Base-by-base conservation (phyloP, 257 asterid genomes). In the Paraleonurus japonicus region DNA sequence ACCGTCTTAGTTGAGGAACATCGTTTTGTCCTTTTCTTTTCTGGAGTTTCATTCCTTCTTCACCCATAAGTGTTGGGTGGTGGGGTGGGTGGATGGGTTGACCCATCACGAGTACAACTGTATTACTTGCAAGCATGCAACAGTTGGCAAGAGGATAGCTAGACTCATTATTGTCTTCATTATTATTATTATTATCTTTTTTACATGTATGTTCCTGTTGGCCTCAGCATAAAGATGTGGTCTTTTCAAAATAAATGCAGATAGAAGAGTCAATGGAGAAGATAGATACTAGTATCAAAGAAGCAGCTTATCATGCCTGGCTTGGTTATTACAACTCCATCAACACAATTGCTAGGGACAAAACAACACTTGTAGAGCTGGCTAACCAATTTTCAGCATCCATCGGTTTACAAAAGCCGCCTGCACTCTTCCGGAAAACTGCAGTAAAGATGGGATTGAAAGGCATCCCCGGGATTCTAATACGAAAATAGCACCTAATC, bases 221-320 rank as follows among this genome's bases (percentile, higher is more conserved):
- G 30, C 65, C 4, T 16, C 59, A 13, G 57, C 26, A 35, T n/a
- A 43, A 27, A 43, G 61, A 43, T 62, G 54, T 55, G 47, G 17
- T 15, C 35, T 23, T 20, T 67, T 61, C 6, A 26, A 62, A 39
- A 35, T 13, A 23, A 65, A 24, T 82, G 83, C 82, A 90, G 98
- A 76, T 94, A 53, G 82, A 85, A 68, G 88, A 78, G 63, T 83
- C 87, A 3, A 71, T 91, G 84, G 74, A 63, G 33, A 89, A 81
- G 80, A 76, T 94, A 1, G 98, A 94, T 32, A 51, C 81, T 3
- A 90, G 90, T 23, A 61, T 86, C 43, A 94, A 87, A 76, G 98
- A 94, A 84, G 89, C 92, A 61, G 96, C 96, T 22, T 94, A 88
- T 81, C 96, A 85, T 67, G 81, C 95, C 0, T 94, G 98, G 97